Evolutionary conservation across 768 basidiomycete species (phyloP), one percentile per base, ranked within the genome.

Genomic region (Auricularia cornea): DNA sequence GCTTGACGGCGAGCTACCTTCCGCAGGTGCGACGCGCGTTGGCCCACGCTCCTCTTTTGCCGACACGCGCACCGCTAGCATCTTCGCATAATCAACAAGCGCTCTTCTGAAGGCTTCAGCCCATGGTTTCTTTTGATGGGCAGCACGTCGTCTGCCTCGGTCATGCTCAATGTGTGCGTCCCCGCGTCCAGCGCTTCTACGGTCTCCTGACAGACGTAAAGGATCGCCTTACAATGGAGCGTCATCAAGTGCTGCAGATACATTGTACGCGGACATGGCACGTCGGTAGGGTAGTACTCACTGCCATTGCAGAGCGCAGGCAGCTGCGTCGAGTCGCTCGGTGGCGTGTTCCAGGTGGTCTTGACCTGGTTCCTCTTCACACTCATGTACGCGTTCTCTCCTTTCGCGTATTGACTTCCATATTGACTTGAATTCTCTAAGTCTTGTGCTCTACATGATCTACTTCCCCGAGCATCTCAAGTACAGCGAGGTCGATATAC

Each of bases 61-160:
- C 6, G 41, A 48, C 26, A 16, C 57, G 64, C 35, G 11, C 63
- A 59, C 23, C 62, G 44, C 57, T 59, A 93, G 88, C 92, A 92
- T 68, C 75, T 85, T 61, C 83, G 93, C 6, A 97, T 97, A 67
- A 89, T 97, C 69, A 72, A 78, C 59, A 80, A 85, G 28, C 81
- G 84, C 41, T 88, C 93, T 0, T 93, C 90, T 0, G 87, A 95
- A 67, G 97, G 97, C 0, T 86, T 98, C 66, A 94, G 90, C 65
- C 93, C 95, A 20, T 88, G 90, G 83, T 98, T 91, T 70, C 77
- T 98, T 35, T 78, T 98, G 5, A 83, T 98, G 0, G 97, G 97
- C 6, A 88, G 87, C 66, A 92, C 90, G 0, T 90, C 90, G 18
- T 84, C 87, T 14, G 88, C 91, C 2, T 86, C 91, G 0, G 90